These are phyloP conservation scores for Candida tallmaniae DNA, from an alignment of 805 yeast genomes.

Conservation along the genomic window DNA sequence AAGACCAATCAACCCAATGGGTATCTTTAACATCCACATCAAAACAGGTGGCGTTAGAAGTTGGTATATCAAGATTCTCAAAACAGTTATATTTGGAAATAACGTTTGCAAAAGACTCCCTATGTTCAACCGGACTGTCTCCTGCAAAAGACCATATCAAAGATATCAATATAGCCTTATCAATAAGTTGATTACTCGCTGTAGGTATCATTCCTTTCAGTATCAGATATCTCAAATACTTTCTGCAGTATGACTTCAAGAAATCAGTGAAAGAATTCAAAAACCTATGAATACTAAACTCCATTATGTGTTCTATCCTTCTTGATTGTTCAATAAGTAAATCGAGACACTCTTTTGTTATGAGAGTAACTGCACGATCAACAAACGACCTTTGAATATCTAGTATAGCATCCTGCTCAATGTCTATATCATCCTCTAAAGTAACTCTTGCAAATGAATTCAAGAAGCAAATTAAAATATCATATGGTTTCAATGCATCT, in stretches of 20 bases:
- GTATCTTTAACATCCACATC: conserved; percentile 8
- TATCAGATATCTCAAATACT: conserved; percentile 10
- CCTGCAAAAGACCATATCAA: conserved; percentile 66
- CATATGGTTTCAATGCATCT: conserved; percentile 1
- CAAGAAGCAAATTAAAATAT: conserved; percentile 4
- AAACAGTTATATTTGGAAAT: conserved; percentile 19
- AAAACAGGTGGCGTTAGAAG: conserved; percentile 1
- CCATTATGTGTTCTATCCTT: conserved; percentile 49
- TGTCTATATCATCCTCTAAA: conserved; percentile 2
- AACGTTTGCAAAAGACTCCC: conserved; percentile 31
- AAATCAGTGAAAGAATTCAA: conserved; percentile 38
- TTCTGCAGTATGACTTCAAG: conserved; percentile 31
- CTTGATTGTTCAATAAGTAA: conserved; percentile 1
- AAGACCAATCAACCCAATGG: conserved; percentile 10
- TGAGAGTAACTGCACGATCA: not conserved
- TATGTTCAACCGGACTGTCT: conserved; percentile 38
- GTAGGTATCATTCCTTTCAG: not conserved
- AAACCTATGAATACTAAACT: conserved; percentile 31
- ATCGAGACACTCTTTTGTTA: conserved; percentile 1
- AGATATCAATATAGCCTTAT: conserved; percentile 32
- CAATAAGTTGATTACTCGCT: conserved; percentile 17
- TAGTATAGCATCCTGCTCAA: conserved; percentile 1
- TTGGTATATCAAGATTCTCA: conserved; percentile 2
- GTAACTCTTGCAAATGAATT: not conserved
- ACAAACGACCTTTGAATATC: conserved; percentile 1